Conservation (phyloP, 2,329 filamentous ascomycete genomes). For the Arthrobotrys conoides region DNA sequence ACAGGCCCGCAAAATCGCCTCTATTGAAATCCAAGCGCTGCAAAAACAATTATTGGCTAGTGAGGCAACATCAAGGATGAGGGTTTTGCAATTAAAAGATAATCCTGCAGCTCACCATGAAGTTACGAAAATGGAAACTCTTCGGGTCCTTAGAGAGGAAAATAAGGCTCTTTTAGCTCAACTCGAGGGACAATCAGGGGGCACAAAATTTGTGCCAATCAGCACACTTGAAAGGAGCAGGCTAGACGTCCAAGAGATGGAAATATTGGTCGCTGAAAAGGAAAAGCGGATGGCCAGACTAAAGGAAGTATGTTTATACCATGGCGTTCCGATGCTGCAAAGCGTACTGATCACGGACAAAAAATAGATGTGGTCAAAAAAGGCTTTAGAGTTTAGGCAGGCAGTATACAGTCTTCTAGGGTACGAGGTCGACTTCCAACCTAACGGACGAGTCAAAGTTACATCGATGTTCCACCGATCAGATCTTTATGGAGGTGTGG, state of each 20-base stretch:
- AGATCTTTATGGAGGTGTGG: conserved; percentile 74
- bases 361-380: conserved; percentile 81
- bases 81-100: conserved; percentile 86
- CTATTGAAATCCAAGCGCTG: conserved; percentile 79
- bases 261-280: conserved; percentile 76
- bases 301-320: conserved; percentile 73
- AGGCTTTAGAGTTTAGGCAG: conserved; percentile 94
- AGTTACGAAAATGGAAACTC: conserved; percentile 84
- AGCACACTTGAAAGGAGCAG: conserved; percentile 82
- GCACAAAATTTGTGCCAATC: conserved; percentile 78
- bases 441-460: conserved; percentile 95
- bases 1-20: conserved; percentile 80
- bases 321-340: background rate
- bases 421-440: conserved; percentile 95
- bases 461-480: conserved; percentile 82
- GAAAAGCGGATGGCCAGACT: conserved; percentile 88
- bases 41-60: conserved; percentile 71
- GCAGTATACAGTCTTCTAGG: conserved; percentile 92
- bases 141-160: conserved; percentile 83
- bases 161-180: conserved; percentile 86
- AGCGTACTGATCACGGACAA: background rate
- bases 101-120: conserved; percentile 92
- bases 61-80: conserved; percentile 78
- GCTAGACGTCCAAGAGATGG: conserved; percentile 79
- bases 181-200: conserved; percentile 71